Evolutionary conservation across 2,329 filamentous ascomycete species (phyloP).

Genomic region (Pyricularia grisea): DNA sequence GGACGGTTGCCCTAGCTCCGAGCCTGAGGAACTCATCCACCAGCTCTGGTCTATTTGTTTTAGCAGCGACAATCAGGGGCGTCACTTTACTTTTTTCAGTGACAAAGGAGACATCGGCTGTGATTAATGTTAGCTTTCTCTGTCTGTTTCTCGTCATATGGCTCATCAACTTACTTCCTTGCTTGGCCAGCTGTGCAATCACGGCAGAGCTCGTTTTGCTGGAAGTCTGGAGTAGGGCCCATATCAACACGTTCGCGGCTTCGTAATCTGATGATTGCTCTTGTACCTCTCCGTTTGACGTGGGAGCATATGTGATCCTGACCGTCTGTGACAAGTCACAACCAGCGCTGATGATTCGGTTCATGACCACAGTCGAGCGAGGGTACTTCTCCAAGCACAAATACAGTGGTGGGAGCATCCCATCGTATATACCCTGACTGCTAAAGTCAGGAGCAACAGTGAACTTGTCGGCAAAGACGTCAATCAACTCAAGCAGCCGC

Average conservation of each 20-base stretch:
- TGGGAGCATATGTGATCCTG: conserved; percentile 19
- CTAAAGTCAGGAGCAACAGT: conserved; percentile 12
- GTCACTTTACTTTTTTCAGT: conserved; percentile 14
- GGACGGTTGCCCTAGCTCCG: conserved; percentile 13
- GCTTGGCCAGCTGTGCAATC: conserved; percentile 45
- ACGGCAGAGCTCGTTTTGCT: conserved; percentile 51
- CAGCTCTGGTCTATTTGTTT: conserved; percentile 11
- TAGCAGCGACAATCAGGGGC: conserved; percentile 14
- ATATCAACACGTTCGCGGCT: conserved; percentile 45
- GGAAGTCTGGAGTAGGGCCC: conserved; percentile 53
- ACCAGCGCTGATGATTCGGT: conserved; percentile 44
- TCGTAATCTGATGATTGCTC: conserved; percentile 41
- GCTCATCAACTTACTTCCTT: conserved; percentile 34
- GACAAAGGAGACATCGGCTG: conserved; percentile 13
- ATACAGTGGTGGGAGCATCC: conserved; percentile 42
- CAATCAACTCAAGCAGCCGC: conserved; percentile 38
- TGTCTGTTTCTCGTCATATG: too few species aligned
- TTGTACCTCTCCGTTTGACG: not conserved
- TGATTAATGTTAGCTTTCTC: not conserved
- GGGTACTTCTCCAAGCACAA: conserved; percentile 45
- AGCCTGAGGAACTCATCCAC: conserved; percentile 13
- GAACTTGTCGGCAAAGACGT: conserved; percentile 32
- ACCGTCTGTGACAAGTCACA: conserved; percentile 48
- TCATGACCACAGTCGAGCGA: conserved; percentile 38
- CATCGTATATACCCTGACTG: conserved; percentile 7